A percentile compares a stretch with the other conserved stretches of the same genome.
Evolutionary conservation across 495 filamentous ascomycete genomes (phyloP).

Genomic region (Tricharina praecox): DNA sequence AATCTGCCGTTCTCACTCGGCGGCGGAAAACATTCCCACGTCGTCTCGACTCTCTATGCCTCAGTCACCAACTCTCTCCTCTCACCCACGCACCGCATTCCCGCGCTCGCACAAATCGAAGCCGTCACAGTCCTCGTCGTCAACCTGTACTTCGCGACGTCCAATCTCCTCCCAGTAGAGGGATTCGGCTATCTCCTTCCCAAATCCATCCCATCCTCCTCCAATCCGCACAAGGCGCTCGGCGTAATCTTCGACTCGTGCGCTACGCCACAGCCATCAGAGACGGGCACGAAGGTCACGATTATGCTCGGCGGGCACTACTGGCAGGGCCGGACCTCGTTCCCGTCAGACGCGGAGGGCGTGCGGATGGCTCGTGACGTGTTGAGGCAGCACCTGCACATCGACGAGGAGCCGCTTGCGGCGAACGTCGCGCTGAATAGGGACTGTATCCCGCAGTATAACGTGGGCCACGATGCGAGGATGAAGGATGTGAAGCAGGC

Average conservation of each 20-base stretch:
- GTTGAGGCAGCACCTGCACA: constrained; percentile 55
- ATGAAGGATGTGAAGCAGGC: constrained; percentile 42
- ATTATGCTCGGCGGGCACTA: constrained; percentile 92
- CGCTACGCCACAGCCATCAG: constrained; percentile 29
- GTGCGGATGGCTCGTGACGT: constrained; percentile 48
- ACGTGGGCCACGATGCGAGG: constrained; percentile 51
- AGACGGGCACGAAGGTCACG: constrained; percentile 65
- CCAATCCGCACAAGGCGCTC: constrained; percentile 71
- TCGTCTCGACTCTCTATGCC: constrained; percentile 54
- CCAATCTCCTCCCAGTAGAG: constrained; percentile 41
- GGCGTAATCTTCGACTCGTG: constrained; percentile 86
- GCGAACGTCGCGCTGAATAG: constrained; percentile 45
- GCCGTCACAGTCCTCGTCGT: constrained; percentile 77
- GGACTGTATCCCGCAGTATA: constrained; percentile 81
- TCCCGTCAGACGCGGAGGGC: constrained; percentile 38
- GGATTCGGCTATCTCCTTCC: constrained; percentile 91
- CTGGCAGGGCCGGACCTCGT: constrained; percentile 46
- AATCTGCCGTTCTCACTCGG: not conserved
- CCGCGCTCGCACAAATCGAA: constrained; percentile 36
- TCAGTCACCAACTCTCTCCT: constrained; percentile 30
- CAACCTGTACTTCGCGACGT: constrained; percentile 64
- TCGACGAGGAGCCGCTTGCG: constrained; percentile 40
- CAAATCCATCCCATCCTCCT: constrained; percentile 43
- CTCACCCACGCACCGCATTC: constrained; percentile 8
- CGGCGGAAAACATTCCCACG: constrained; percentile 31